Conservation (phyloP, 345 rosid species). For the Nasturtium officinale region DNA sequence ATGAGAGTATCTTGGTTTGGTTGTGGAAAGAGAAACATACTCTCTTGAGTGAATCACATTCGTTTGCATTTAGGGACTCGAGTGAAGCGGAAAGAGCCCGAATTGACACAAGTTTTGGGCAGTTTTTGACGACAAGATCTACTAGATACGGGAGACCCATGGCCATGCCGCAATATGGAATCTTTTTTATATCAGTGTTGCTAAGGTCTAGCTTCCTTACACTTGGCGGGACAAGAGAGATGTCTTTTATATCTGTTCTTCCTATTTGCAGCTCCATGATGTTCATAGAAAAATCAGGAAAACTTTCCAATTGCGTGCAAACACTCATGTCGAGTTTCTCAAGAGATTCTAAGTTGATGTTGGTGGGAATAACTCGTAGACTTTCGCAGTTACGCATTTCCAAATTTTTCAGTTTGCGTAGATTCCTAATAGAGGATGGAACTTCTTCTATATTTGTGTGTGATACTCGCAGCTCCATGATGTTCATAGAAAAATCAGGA, state of each 20-base stretch:
- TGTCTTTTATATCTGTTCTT: no score
- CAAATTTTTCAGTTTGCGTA: conserved; percentile 3
- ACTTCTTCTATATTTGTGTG: background rate
- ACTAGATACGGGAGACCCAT: background rate
- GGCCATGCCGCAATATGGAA: conserved; percentile 25
- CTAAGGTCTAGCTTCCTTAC: background rate
- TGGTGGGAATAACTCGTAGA: background rate
- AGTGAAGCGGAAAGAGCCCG: background rate
- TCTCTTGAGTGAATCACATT: conserved; percentile 7
- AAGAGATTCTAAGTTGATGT: no score
- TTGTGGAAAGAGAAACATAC: background rate
- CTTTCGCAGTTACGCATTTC: background rate
- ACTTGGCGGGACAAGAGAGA: background rate
- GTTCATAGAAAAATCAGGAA: no score
- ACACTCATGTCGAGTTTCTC: no score
- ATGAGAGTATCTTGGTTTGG: background rate
- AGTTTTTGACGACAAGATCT: background rate
- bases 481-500: no score
- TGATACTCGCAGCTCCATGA: no score
- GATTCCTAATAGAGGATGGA: background rate
- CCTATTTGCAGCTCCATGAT: no score
- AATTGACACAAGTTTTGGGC: conserved; percentile 2
- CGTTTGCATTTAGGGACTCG: background rate
- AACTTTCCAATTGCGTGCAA: no score
- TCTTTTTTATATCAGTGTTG: background rate